Percentiles rank a stretch among this genome's conserved stretches.
Evolutionary conservation across 306 rosid species (phyloP).

Genomic region (Inga oerstediana): DNA sequence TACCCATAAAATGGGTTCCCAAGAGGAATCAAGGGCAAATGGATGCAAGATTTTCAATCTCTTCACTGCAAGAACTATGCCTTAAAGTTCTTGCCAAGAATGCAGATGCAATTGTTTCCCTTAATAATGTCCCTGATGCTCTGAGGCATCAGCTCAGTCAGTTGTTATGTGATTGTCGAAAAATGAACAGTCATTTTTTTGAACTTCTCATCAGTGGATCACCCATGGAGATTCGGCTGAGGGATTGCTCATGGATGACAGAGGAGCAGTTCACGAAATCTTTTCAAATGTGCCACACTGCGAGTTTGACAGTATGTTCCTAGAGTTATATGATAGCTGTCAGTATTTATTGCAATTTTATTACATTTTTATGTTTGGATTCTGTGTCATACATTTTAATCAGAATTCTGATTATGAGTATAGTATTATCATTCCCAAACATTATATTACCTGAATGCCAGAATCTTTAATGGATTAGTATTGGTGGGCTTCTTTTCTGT

Average conservation of each 20-base stretch:
- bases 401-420: background rate
- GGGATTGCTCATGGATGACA: conserved; percentile 77
- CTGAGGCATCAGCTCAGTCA: conserved; percentile 59
- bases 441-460: background rate
- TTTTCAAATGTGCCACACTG: conserved; percentile 54
- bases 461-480: background rate
- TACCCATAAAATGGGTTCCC: conserved; percentile 57
- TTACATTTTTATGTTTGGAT: conserved; percentile 8
- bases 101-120: conserved; percentile 61
- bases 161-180: conserved; percentile 62
- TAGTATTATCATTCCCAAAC: background rate
- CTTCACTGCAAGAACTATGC: conserved; percentile 61
- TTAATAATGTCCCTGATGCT: conserved; percentile 60
- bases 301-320: conserved; percentile 50
- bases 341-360: background rate
- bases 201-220: conserved; percentile 60
- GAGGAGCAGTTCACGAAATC: conserved; percentile 56
- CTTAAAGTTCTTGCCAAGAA: conserved; percentile 51
- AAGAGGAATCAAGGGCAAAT: conserved; percentile 16
- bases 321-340: conserved; percentile 11
- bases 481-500: background rate
- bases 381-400: background rate
- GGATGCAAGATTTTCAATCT: conserved; percentile 31
- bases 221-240: conserved; percentile 65
- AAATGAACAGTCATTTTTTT: conserved; percentile 47